Conservation (phyloP, 805 yeast genomes). For the Ogataea ganodermae region DNA sequence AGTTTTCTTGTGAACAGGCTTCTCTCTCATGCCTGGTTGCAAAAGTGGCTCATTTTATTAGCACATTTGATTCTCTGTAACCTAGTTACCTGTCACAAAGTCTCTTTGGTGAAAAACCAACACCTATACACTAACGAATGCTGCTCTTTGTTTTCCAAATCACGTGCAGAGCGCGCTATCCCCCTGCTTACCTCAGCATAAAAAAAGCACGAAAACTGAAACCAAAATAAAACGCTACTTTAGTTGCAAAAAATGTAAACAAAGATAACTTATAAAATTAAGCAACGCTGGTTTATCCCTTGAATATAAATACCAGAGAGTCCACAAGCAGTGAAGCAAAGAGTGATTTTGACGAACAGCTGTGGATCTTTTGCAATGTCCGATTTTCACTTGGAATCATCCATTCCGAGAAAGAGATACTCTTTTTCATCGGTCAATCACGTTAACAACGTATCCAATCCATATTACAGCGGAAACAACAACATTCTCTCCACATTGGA, state of each 20-base stretch:
- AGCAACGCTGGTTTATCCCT: background rate
- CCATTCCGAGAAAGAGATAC: conserved; percentile 25
- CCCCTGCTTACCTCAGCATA: background rate
- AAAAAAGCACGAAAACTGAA: conserved; percentile 2
- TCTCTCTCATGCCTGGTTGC: too few relatives aligned
- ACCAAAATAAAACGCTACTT: conserved; percentile 10
- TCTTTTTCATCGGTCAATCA: conserved; percentile 19
- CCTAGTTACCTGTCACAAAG: too few relatives aligned
- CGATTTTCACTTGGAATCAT: conserved; percentile 23
- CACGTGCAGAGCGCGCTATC: background rate
- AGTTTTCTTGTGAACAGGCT: too few relatives aligned
- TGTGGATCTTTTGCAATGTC: conserved; percentile 14
- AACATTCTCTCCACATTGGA: conserved; percentile 23
- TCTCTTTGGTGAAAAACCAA: too few relatives aligned
- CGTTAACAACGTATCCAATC: conserved; percentile 18
- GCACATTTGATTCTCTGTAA: too few relatives aligned
- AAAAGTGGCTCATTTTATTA: too few relatives aligned
- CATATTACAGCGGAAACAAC: conserved; percentile 18
- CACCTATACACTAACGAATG: too few relatives aligned
- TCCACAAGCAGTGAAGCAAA: background rate
- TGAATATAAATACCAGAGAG: background rate
- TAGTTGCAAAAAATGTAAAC: conserved; percentile 9
- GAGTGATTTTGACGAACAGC: background rate
- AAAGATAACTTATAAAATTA: conserved; percentile 1
- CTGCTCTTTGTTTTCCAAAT: too few relatives aligned